Base-by-base conservation (phyloP, 345 rosid species). In the Linum tenue region DNA sequence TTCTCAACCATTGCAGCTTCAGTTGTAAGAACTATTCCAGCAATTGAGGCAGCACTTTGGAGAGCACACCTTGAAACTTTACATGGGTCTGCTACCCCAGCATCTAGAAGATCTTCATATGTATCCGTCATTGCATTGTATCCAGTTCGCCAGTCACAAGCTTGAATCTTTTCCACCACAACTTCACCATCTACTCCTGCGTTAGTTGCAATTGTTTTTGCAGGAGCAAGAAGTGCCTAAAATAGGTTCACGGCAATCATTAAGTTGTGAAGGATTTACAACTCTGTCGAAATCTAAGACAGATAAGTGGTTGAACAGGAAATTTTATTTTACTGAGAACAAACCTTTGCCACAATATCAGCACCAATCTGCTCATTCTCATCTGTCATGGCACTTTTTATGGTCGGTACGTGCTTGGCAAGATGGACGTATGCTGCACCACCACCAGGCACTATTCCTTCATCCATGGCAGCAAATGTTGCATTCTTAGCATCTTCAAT, bases 391-490 rank as follows among this genome's bases (percentile, higher is more conserved):
- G 72, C 69, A 64, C 76, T 66, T 79, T 72, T 85, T 67, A 89
- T 86, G 35, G 43, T 22, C 22, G 84, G 81, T 50, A 75, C 74
- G 56, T 75, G 80, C 66, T 83, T 81, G 41, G 78, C 79, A 35
- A 92, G 91, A 81, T 92, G 98, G 37, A 87, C 71, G 73, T 84
- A 89, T n/a, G 87, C 65, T 7, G 92, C 89, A 75, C 97, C 97
- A 66, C 95, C 97, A 57, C 98, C 98, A 43, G 98, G 96, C 42
- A 87, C 90, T 68, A 89, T 78, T 62, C 98, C 95, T 79, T 89
- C 95, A 59, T 86, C 80, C 84, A 92, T 81, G 59, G 98, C 98
- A 68, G 98, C 95, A 77, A 84, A 89, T 42, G 98, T 90, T 38
- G 96, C 91, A 39, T 89, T 83, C 77, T 92, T 92, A 3, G 96